These are phyloP conservation scores for Rosa persica DNA, from an alignment of 306 rosid species.

Conservation along the genomic window DNA sequence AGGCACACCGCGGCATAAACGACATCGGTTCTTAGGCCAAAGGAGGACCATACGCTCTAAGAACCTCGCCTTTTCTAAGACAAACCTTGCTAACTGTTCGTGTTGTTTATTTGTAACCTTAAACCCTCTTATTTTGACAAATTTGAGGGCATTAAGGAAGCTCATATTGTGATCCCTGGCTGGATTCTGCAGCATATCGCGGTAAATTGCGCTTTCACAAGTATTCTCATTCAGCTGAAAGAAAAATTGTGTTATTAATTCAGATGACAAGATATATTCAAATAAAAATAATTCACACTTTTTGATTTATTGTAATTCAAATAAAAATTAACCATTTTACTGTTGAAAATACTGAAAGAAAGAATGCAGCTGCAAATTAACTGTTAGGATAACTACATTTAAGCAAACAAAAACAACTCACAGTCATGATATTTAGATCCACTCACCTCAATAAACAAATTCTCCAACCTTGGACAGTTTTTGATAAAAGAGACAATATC, in stretches of 20 bases:
- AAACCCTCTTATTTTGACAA: constrained; percentile 35
- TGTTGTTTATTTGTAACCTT: constrained; percentile 22
- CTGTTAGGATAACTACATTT: not conserved
- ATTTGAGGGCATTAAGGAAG: constrained; percentile 15
- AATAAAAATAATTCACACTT: too few relatives aligned
- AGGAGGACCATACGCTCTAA: constrained; percentile 32
- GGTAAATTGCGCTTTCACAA: constrained; percentile 23
- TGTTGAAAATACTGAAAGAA: not conserved
- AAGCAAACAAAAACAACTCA: not conserved
- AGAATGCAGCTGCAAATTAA: not conserved
- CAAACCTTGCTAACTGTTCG: constrained; percentile 19
- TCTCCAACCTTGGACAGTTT: constrained; percentile 35
- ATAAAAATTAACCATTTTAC: too few relatives aligned
- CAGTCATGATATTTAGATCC: not conserved
- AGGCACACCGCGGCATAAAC: not conserved
- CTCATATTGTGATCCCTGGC: not conserved
- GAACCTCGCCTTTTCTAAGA: constrained; percentile 19
- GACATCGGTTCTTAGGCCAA: not conserved
- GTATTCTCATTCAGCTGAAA: constrained; percentile 31
- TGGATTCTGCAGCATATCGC: constrained; percentile 36
- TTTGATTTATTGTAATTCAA: too few relatives aligned
- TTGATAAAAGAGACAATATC: constrained; percentile 33
- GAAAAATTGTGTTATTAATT: not conserved
- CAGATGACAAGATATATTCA: too few relatives aligned
- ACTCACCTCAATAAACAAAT: constrained; percentile 47